Base-by-base conservation (phyloP, 192 early-diverging fungal genomes). In the Entomortierella parvispora region DNA sequence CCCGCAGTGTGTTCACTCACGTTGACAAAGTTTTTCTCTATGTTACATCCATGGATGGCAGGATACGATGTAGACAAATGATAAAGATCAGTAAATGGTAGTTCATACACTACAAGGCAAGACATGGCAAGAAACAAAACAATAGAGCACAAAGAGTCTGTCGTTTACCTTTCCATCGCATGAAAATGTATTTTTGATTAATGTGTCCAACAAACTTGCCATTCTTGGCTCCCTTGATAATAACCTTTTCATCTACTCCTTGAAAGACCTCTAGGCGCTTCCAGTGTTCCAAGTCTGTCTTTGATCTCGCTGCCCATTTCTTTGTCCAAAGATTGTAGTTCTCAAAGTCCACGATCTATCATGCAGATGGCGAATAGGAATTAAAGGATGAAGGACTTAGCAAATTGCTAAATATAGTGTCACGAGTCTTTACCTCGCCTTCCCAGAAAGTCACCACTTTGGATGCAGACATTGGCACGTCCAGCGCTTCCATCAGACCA, bases 131-230 rank as follows among this genome's bases (percentile, higher is more conserved):
- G 12, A 40, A 12, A 12, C 12, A 9, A 40, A 40, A 9, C 37
- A 40, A 9, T 40, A 40, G 7, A 40, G 37, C 37, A 12, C 48
- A 11, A 49, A 2, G 23, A 49, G 33, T 3, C 25, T 18, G 40
- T 4, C 8, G 7, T 28, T 23, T 65, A 82, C 81, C 81, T 74
- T 90, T 90, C 89, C 89, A 90, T 20, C 89, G 86, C 89, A 90
- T 90, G 53, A 89, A 86, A n/a, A 90, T 83, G 57, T 85, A 88
- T 40, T 90, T 88, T 61, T 90, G 78, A 20, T 82, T 70, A 26
- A 86, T 54, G 56, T 81, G 70, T 25, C 82, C 81, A 56, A 83
- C 81, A 52, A 83, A 82, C 51, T 76, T 69, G 32, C 75, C 65
- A 2, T 43, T 62, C 50, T 61, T 65, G 31, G 67, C 60, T 11